Percentiles rank a stretch among this genome's conserved stretches.
phyloP scores from a whole-genome alignment of 768 basidiomycete genomes.

The Tephrocybe rancida region DNA sequence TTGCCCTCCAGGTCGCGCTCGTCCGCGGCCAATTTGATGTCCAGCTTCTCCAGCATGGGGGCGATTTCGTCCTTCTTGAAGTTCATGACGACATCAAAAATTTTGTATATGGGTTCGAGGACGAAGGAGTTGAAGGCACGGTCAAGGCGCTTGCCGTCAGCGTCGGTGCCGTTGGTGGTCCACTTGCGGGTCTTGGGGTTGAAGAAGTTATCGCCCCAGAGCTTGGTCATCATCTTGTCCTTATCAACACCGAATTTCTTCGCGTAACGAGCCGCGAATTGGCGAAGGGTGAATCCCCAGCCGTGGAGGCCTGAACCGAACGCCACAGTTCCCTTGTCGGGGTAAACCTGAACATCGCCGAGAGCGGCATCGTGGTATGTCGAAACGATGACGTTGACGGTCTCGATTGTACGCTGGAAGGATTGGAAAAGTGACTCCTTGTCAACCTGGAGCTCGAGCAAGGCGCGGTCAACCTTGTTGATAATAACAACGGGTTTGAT shows the following conservation, averaged over 20 bases:
- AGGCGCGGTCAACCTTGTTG: slow-evolving; percentile 99
- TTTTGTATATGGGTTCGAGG: slow-evolving; percentile 97
- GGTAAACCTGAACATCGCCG: slow-evolving; percentile 99
- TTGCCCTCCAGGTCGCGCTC: slow-evolving; percentile 97
- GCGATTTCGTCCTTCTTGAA: slow-evolving; percentile 91
- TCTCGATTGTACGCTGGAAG: slow-evolving; percentile 97
- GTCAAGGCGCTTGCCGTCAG: slow-evolving; percentile 90
- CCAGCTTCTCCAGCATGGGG: slow-evolving; percentile 94
- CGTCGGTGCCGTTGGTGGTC: slow-evolving; percentile 75
- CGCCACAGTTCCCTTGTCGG: slow-evolving; percentile 96
- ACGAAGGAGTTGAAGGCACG: slow-evolving; percentile 99
- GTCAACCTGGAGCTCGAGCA: slow-evolving; percentile 95
- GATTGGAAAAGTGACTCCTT: slow-evolving; percentile 98
- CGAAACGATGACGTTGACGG: slow-evolving; percentile 97
- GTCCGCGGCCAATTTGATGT: slow-evolving; percentile 82
- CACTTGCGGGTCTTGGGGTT: slow-evolving; percentile 97
- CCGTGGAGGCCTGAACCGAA: slow-evolving; percentile 99
- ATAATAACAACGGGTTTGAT: slow-evolving; percentile 99
- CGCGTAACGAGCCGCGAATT: slow-evolving; percentile 92
- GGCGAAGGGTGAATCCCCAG: slow-evolving; percentile 98
- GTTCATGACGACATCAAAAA: slow-evolving; percentile 99
- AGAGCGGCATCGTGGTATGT: slow-evolving; percentile 94
- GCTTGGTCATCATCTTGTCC: slow-evolving; percentile 95
- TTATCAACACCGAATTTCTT: slow-evolving; percentile 99
- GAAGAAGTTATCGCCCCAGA: slow-evolving; percentile 99